phyloP scores from a whole-genome alignment of 306 rosid genomes.

The Vachellia pachyceras region DNA sequence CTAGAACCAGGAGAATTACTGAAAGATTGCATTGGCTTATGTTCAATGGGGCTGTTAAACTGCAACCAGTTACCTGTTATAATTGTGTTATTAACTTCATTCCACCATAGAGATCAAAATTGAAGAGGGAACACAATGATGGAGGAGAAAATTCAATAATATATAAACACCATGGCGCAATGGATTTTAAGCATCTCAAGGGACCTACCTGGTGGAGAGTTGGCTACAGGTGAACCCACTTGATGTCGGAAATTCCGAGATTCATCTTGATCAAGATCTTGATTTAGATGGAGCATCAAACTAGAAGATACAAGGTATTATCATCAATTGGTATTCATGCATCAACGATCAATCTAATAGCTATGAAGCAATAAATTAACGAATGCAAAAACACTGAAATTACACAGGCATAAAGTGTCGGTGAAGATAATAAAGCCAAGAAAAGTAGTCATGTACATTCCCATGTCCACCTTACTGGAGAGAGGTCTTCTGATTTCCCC shows the following conservation, averaged over 20 bases:
- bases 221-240: constrained; percentile 85
- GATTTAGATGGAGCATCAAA: constrained; percentile 91
- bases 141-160: constrained; percentile 1
- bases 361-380: constrained; percentile 25
- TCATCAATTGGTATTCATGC: constrained; percentile 29
- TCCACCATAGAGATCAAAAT: constrained; percentile 34
- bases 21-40: constrained; percentile 62
- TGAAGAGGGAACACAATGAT: constrained; percentile 25
- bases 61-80: constrained; percentile 86
- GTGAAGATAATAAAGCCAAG: constrained; percentile 7
- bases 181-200: constrained; percentile 29
- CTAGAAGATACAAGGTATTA: constrained; percentile 45
- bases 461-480: too few species aligned
- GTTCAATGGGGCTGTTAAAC: constrained; percentile 85
- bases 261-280: constrained; percentile 96
- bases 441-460: not conserved
- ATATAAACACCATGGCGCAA: constrained; percentile 24
- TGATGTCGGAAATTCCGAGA: constrained; percentile 74
- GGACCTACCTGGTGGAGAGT: constrained; percentile 92
- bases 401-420: constrained; percentile 8
- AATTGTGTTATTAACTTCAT: constrained; percentile 29
- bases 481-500: not conserved
- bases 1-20: constrained; percentile 81
- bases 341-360: not conserved
- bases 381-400: constrained; percentile 22